Conservation (phyloP, 1,139 yeast genomes). For the Pichia sp. region DNA sequence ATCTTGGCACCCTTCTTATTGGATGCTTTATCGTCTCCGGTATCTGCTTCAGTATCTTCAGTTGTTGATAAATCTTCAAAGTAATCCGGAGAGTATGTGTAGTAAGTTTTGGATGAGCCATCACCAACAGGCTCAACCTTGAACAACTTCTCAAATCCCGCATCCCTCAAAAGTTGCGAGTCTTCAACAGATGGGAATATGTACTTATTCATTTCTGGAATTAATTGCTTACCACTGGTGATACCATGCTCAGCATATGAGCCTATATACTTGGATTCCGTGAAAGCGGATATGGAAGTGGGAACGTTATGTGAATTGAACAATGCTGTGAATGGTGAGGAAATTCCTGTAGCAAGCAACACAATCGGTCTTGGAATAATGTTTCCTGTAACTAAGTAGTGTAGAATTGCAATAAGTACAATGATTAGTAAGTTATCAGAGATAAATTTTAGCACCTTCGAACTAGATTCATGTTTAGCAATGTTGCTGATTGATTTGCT, state of each 20-base stretch:
- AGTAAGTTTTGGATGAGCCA: conserved; percentile 36
- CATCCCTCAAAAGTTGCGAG: conserved; percentile 48
- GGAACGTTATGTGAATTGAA: conserved; percentile 3
- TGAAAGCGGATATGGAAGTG: conserved; percentile 4
- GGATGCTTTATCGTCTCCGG: neutral
- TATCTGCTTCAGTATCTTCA: conserved; percentile 23
- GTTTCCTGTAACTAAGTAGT: neutral
- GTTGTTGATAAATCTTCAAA: conserved; percentile 7
- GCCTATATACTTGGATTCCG: conserved; percentile 9
- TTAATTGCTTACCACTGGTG: conserved; percentile 25
- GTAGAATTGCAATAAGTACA: neutral
- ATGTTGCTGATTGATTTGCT: too few species aligned
- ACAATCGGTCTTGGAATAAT: neutral
- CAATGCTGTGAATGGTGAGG: conserved; percentile 1
- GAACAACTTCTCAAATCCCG: conserved; percentile 47
- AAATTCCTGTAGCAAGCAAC: too few species aligned
- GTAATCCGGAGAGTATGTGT: conserved; percentile 31
- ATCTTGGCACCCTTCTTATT: neutral
- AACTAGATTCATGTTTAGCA: too few species aligned
- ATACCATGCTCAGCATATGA: conserved; percentile 6
- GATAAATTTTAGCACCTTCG: too few species aligned
- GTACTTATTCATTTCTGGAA: conserved; percentile 42
- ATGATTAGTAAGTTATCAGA: neutral
- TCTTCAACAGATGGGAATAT: conserved; percentile 67
- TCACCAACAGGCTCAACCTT: conserved; percentile 27